These are phyloP conservation scores for Fraxinus baroniana DNA, from an alignment of 305 asterid genomes.

Conservation along the genomic window DNA sequence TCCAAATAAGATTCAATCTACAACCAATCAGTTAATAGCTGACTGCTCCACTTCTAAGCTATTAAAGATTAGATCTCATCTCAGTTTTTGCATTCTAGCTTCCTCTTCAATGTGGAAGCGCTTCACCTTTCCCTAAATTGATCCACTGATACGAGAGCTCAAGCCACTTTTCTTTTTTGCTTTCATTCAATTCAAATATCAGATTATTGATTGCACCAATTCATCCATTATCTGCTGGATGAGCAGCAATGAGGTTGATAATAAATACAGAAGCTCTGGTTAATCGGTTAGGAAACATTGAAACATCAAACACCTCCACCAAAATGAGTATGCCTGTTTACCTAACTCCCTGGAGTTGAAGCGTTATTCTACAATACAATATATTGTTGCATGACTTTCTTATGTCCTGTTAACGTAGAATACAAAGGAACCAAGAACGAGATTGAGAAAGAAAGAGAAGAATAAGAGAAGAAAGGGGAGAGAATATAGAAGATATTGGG, in stretches of 20 bases:
- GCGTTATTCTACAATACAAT: background rate
- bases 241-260: background rate
- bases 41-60: background rate
- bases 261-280: background rate
- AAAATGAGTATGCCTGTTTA: background rate
- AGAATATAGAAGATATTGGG: background rate
- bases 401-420: background rate
- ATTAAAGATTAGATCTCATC: background rate
- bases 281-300: background rate
- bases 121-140: background rate
- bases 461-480: background rate
- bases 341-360: background rate
- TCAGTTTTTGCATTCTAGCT: background rate
- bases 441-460: background rate
- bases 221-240: background rate
- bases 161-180: background rate
- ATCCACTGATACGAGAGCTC: background rate
- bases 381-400: background rate
- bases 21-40: background rate
- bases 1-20: background rate
- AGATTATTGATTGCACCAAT: background rate
- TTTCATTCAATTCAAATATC: background rate
- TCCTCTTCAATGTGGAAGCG: background rate
- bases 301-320: background rate
- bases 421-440: background rate